Evolutionary conservation across 495 filamentous ascomycete species (phyloP), one percentile per base, ranked within the genome.

Genomic region (Penicillium lagena): DNA sequence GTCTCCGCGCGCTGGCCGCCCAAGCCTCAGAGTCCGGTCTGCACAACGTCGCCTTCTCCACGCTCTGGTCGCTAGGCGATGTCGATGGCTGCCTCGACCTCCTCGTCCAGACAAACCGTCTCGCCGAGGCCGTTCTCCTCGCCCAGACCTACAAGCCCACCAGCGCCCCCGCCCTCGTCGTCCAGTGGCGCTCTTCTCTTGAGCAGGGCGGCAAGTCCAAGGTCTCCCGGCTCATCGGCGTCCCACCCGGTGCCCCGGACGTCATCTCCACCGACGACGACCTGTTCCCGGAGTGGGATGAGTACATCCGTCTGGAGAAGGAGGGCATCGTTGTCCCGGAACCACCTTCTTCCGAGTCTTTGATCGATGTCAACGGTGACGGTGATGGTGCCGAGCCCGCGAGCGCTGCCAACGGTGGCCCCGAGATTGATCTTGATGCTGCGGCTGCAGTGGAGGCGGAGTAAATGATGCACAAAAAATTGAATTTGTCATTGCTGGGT

Each of bases 261-360:
- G 56, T 67, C 12, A 40, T 51, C n/a, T 74, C 72, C 7, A 85
- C 90, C 36, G 93, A 98, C 54, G 86, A 85, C 37, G 93, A 95
- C 34, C 70, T 98, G 41, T 98, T 96, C 70, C 90, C 91, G 0
- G 89, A 95, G 54, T 97, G 90, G 91, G 86, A 93, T 0, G 87
- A 91, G 62, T 96, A 85, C 70, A 59, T 96, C 52, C 77, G 70
- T 55, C 55, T 96, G 39, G 93, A 96, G 71, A 81, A 75, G 52
- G 82, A 89, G 52, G 81, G 82, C 1, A 51, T 47, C 12, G 57
- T 47, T 12, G 57, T 52, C 7, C 56, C 63, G n/a, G 64, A 67
- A 35, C 67, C 67, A 3, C 54, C 67, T 7, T 68, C 66, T 8
- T 67, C 65, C 41, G 60, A 68, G 22, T 73, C 74, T 37, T 55